Conservation (phyloP, 2,329 filamentous ascomycete species). For the Fusarium dlaminii region DNA sequence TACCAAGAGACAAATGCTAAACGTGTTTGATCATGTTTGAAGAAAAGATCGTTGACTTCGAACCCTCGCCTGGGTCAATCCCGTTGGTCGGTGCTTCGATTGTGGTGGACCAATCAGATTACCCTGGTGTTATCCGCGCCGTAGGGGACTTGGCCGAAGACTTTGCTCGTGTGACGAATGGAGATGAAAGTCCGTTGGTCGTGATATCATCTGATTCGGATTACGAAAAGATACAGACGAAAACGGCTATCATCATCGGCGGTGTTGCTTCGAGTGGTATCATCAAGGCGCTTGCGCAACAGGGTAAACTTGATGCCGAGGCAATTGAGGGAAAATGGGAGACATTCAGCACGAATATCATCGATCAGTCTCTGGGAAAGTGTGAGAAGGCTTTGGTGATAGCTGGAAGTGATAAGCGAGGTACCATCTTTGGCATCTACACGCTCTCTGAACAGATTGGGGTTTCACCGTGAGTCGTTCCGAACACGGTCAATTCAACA, state of each 20-base stretch:
- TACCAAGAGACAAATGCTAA: accelerated
- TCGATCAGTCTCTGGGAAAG: not conserved
- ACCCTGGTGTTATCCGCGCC: slow-evolving; percentile 17
- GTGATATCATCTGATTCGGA: not conserved
- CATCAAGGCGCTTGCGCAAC: not conserved
- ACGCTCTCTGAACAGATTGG: slow-evolving; percentile 30
- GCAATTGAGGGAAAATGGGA: slow-evolving; percentile 23
- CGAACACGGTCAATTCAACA: accelerated
- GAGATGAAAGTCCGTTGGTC: not conserved
- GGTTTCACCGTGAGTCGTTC: slow-evolving; percentile 20
- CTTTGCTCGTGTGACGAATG: slow-evolving; percentile 16
- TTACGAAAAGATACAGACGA: not conserved
- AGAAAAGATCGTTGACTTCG: slow-evolving; percentile 13
- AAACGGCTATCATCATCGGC: not conserved
- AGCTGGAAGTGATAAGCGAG: slow-evolving; percentile 25
- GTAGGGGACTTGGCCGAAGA: slow-evolving; percentile 18
- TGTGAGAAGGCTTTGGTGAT: not conserved
- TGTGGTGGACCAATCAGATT: slow-evolving; percentile 20
- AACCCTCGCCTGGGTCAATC: not conserved
- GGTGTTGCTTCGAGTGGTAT: not conserved
- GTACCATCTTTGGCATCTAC: slow-evolving; percentile 19
- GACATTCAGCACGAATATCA: not conserved
- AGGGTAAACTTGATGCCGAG: not conserved
- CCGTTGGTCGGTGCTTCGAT: slow-evolving; percentile 12
- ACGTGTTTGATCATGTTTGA: slow-evolving; percentile 12